phyloP scores from a whole-genome alignment of 1,284 basidiomycete species.

The Trametes sp. region DNA sequence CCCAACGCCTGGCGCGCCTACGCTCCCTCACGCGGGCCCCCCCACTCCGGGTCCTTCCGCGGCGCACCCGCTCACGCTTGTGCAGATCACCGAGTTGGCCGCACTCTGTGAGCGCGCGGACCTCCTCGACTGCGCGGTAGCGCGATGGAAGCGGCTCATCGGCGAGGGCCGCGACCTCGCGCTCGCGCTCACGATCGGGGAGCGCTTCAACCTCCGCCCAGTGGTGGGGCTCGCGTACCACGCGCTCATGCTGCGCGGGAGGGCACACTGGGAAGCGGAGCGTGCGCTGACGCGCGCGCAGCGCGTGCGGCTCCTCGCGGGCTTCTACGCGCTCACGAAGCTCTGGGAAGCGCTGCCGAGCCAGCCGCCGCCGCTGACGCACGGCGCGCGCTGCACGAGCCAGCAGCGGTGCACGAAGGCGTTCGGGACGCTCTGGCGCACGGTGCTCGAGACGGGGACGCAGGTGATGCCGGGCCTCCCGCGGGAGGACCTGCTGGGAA shows the following conservation, averaged over 20 bases:
- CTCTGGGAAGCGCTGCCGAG: constrained; percentile 50
- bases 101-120: constrained; percentile 54
- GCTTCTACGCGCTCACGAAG: constrained; percentile 51
- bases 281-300: constrained; percentile 47
- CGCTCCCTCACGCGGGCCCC: constrained; percentile 27
- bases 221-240: constrained; percentile 53
- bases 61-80: constrained; percentile 40
- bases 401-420: constrained; percentile 52
- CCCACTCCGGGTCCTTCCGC: constrained; percentile 15
- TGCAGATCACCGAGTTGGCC: constrained; percentile 54
- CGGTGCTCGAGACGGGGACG: constrained; percentile 46
- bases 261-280: constrained; percentile 51
- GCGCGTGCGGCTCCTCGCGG: constrained; percentile 50
- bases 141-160: constrained; percentile 52
- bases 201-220: constrained; percentile 50
- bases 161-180: constrained; percentile 52
- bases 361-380: constrained; percentile 48
- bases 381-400: constrained; percentile 48
- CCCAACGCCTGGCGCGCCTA: constrained; percentile 17
- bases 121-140: constrained; percentile 48
- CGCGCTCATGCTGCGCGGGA: constrained; percentile 52
- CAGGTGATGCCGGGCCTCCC: constrained; percentile 44
- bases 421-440: constrained; percentile 51
- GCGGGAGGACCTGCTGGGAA: constrained; percentile 49
- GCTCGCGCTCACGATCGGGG: constrained; percentile 50